Evolutionary conservation across 768 basidiomycete species (phyloP).

Genomic region (Phanerodontia chrysosporium): DNA sequence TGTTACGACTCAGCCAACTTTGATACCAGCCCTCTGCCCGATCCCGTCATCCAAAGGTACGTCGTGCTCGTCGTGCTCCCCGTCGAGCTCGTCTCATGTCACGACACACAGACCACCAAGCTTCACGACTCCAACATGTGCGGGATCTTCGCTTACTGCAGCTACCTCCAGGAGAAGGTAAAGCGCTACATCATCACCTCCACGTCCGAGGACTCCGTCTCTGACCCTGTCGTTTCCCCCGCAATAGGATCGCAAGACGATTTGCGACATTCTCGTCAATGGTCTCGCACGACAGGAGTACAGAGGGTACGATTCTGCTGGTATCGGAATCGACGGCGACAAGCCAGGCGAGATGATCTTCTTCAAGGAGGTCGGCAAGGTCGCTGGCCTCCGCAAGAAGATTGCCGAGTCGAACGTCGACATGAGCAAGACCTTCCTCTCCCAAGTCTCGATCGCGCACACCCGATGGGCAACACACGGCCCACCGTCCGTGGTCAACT

Average conservation of each 20-base stretch:
- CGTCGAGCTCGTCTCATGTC: neutral
- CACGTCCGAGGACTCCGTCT: neutral
- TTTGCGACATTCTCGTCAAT: slow-evolving; percentile 85
- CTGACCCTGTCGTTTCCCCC: neutral
- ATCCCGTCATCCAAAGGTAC: slow-evolving; percentile 2
- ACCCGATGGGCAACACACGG: slow-evolving; percentile 99
- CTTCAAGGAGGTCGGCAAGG: slow-evolving; percentile 99
- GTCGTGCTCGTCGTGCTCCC: slow-evolving; percentile 8
- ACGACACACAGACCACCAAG: neutral
- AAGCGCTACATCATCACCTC: slow-evolving; percentile 20
- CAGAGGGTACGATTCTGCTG: slow-evolving; percentile 96
- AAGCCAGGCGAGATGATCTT: slow-evolving; percentile 67
- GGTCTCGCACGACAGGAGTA: slow-evolving; percentile 96
- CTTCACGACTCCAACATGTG: slow-evolving; percentile 51
- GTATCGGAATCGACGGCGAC: slow-evolving; percentile 89
- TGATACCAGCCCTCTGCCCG: slow-evolving; percentile 4
- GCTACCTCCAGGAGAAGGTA: slow-evolving; percentile 91
- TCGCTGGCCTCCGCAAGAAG: slow-evolving; percentile 85
- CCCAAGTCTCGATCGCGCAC: slow-evolving; percentile 96
- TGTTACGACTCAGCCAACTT: slow-evolving; percentile 3
- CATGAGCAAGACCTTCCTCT: slow-evolving; percentile 70
- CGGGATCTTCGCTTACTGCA: slow-evolving; percentile 97
- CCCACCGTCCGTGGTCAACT: slow-evolving; percentile 80
- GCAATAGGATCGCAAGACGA: slow-evolving; percentile 76
- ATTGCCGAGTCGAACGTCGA: slow-evolving; percentile 70